phyloP scores from a whole-genome alignment of 2,329 filamentous ascomycete genomes.

The Aspergillus sergii region DNA sequence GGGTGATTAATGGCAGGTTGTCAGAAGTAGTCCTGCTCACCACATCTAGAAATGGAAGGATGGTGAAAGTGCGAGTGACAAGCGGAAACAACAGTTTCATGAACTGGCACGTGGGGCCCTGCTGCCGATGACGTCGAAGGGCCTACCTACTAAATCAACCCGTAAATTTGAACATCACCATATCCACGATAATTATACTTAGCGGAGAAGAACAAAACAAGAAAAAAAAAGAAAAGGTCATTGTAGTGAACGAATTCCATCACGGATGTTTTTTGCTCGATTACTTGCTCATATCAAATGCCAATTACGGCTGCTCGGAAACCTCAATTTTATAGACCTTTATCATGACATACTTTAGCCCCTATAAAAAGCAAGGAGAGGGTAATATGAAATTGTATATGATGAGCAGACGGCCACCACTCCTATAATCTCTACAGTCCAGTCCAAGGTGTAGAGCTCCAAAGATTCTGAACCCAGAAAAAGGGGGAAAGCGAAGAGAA shows the following conservation, averaged over 20 bases:
- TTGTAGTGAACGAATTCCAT: neutral
- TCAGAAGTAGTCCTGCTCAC: neutral
- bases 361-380: neutral
- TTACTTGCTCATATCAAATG: neutral
- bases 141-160: neutral
- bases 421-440: conserved; percentile 5
- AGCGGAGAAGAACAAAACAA: no score
- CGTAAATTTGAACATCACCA: neutral
- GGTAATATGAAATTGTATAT: neutral
- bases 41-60: neutral
- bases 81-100: conserved; percentile 9
- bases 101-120: conserved; percentile 23
- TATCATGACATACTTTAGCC: neutral
- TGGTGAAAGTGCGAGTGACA: conserved; percentile 12
- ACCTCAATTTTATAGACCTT: neutral
- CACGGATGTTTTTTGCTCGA: neutral
- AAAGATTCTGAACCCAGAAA: conserved; percentile 2
- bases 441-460: conserved; percentile 4
- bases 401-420: conserved; percentile 2
- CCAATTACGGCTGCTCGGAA: neutral
- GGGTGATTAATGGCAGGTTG: neutral
- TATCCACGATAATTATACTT: no score
- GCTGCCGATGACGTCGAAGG: conserved; percentile 29
- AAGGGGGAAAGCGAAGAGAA: neutral
- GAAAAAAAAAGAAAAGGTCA: neutral